These are phyloP conservation scores for Mucor saturninus DNA, from an alignment of 371 early-diverging fungal species.

Conservation along the genomic window DNA sequence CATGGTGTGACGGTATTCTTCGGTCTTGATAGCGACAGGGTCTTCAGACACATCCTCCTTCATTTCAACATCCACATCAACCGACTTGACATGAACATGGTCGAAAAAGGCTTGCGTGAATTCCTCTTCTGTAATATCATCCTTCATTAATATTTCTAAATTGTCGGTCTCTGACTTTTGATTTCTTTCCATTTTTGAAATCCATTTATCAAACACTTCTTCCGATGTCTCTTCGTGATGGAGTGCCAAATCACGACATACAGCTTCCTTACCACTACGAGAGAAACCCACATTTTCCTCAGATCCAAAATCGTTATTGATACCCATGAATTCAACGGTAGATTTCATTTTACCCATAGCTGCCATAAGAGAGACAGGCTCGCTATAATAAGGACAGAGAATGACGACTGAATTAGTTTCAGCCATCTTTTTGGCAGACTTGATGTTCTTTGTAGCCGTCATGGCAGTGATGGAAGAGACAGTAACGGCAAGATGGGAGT, in stretches of 20 bases:
- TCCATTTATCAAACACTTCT: conserved; percentile 36
- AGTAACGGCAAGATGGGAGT: conserved; percentile 48
- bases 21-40: conserved; percentile 11
- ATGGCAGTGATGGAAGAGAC: conserved; percentile 36
- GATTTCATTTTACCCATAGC: conserved; percentile 69
- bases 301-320: conserved; percentile 29
- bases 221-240: conserved; percentile 18
- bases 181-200: conserved; percentile 22
- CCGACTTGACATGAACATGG: conserved; percentile 8
- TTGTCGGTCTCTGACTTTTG: conserved; percentile 35
- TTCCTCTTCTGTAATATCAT: conserved; percentile 25
- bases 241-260: conserved; percentile 13
- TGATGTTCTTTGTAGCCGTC: conserved; percentile 21
- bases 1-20: conserved; percentile 24
- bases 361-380: conserved; percentile 69
- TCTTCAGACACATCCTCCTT: conserved; percentile 17
- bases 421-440: conserved; percentile 40
- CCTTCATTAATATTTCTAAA: conserved; percentile 25
- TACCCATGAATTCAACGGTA: conserved; percentile 55
- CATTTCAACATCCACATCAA: conserved; percentile 13
- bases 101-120: conserved; percentile 43
- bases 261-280: conserved; percentile 42
- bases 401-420: conserved; percentile 58
- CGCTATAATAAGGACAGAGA: conserved; percentile 65
- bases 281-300: conserved; percentile 33